Conservation (phyloP, 345 rosid species). For the Linum tenue region DNA sequence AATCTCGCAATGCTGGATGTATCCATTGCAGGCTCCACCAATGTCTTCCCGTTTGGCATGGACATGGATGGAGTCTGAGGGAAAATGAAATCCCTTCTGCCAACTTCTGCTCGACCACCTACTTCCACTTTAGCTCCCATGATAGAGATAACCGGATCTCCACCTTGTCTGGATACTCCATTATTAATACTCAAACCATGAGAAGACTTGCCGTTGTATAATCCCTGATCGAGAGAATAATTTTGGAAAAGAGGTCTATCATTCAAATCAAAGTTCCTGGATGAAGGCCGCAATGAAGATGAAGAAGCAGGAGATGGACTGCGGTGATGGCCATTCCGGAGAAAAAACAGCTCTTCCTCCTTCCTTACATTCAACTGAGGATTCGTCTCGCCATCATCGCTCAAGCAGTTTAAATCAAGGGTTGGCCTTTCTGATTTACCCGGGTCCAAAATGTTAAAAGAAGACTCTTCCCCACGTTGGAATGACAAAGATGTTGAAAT, state of each 20-base stretch:
- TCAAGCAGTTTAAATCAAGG: constrained; percentile 67
- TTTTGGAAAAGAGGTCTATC: constrained; percentile 52
- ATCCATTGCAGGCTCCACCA: constrained; percentile 37
- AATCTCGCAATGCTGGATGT: constrained; percentile 32
- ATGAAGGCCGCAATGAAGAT: constrained; percentile 55
- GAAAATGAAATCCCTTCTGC: constrained; percentile 34
- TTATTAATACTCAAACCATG: constrained; percentile 23
- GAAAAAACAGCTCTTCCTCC: constrained; percentile 39
- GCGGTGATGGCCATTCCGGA: constrained; percentile 40
- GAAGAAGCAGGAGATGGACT: constrained; percentile 75
- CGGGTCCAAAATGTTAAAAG: constrained; percentile 41
- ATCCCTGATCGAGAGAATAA: constrained; percentile 46
- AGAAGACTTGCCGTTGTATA: constrained; percentile 23
- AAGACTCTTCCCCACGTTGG: constrained; percentile 46
- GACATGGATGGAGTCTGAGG: constrained; percentile 28
- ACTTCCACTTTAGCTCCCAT: constrained; percentile 60
- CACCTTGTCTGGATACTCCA: constrained; percentile 34
- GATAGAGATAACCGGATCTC: constrained; percentile 56
- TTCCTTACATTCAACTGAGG: constrained; percentile 37
- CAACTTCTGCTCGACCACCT: constrained; percentile 25
- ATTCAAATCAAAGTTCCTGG: constrained; percentile 82
- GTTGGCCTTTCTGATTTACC: constrained; percentile 50
- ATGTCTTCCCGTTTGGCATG: constrained; percentile 51
- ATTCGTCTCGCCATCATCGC: constrained; percentile 53
- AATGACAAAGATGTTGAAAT: constrained; percentile 41